Base-by-base conservation (phyloP, 2,329 filamentous ascomycete species). In the Venturia nashicola region DNA sequence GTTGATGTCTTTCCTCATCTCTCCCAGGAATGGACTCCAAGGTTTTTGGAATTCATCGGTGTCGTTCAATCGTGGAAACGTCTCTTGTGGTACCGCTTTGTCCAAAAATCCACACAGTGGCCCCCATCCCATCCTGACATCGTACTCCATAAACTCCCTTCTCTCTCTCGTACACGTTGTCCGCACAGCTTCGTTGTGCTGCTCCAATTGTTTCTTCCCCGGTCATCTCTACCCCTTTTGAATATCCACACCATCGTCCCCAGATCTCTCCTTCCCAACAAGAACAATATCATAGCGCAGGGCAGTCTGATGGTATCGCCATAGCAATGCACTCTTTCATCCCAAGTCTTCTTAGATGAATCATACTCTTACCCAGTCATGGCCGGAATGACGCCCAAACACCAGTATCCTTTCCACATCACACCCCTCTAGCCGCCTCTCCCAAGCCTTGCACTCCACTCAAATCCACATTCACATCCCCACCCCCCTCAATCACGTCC, bases 401-500 rank as follows among this genome's bases (percentile, higher is more conserved):
- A 3, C 36, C 2, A 39, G 36, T 39, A 39, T 11, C 6, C 7
- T 39, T 11, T 39, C 11, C 36, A 39, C 36, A 27, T 39, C 36
- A 63, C 57, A 63, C 61, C 20, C 61, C 61, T 11, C 7, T 46
- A 27, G 61, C 61, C 14, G 16, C 61, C 51, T 63, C 61, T 2
- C 43, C 43, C 23, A 64, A 16, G 0, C 62, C 62, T 23, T 64
- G 62, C 42, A 64, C 62, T 11, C 51, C 40, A 2, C 23, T 48
- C 9, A 62, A n/a, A 23, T 64, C 72, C 42, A 80, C 67, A 1
- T 71, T 73, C 65, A 78, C 78, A 14, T 70, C 69, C 0, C 74
- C 74, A 32, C 74, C 71, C 63, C 73, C 72, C 66, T 81, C 83
- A 46, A 96, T 73, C 2, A 94, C 87, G 77, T 97, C 92, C 34